Evolutionary conservation across 2,329 filamentous ascomycete genomes (phyloP).

Genomic region (Epicoccum nigrum): DNA sequence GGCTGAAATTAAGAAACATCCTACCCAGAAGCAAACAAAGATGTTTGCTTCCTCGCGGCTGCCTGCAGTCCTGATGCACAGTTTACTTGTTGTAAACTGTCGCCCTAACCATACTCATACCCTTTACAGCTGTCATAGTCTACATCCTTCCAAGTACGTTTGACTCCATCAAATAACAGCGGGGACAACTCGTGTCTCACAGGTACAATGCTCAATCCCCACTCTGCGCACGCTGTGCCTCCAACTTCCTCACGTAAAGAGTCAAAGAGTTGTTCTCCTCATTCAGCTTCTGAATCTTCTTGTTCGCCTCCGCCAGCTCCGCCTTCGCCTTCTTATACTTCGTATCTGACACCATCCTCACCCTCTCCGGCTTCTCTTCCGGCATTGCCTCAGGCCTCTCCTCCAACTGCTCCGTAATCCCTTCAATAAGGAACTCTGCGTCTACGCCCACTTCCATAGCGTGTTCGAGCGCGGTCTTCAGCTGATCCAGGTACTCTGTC

Average conservation of each 20-base stretch:
- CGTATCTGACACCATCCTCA: slow-evolving; percentile 22
- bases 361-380: slow-evolving; percentile 16
- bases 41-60: neutral
- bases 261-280: slow-evolving; percentile 30
- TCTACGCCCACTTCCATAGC: slow-evolving; percentile 20
- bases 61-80: no score
- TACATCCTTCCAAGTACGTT: neutral
- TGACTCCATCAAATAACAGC: neutral
- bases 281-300: slow-evolving; percentile 25
- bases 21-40: neutral
- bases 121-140: neutral
- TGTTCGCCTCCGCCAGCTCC: slow-evolving; percentile 18
- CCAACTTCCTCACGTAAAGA: slow-evolving; percentile 21
- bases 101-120: neutral
- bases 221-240: neutral
- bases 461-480: slow-evolving; percentile 18
- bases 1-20: no score
- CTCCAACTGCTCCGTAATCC: slow-evolving; percentile 13
- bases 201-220: neutral
- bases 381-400: slow-evolving; percentile 11
- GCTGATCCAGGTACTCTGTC: slow-evolving; percentile 22
- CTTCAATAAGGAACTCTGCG: slow-evolving; percentile 14
- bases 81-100: neutral
- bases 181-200: neutral
- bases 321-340: slow-evolving; percentile 19